These are phyloP conservation scores for Scopulariopsis brevicaulis DNA, from an alignment of 2,329 filamentous ascomycete species.

Conservation along the genomic window DNA sequence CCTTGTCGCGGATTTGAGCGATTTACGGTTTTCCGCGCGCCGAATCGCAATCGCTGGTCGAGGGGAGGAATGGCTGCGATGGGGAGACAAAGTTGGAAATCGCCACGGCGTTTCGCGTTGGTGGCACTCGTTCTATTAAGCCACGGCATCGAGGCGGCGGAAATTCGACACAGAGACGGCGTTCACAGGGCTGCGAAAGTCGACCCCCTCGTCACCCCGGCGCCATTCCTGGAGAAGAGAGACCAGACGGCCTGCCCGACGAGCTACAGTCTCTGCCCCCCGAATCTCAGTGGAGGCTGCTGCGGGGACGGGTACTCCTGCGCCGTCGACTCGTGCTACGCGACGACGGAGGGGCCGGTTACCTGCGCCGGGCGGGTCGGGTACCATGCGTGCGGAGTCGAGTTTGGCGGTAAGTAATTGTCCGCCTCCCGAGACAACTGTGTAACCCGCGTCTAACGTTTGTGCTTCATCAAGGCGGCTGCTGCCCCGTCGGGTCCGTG, in stretches of 20 bases:
- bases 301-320: conserved; percentile 37
- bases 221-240: neutral
- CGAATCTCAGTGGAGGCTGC: conserved; percentile 30
- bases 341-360: conserved; percentile 29
- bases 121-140: neutral
- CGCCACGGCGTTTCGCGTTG: neutral
- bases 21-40: neutral
- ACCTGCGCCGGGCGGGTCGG: conserved; percentile 22
- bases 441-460: neutral
- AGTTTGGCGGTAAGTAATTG: conserved; percentile 19
- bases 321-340: conserved; percentile 32
- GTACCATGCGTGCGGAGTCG: conserved; percentile 27
- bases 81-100: neutral
- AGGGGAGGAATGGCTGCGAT: neutral
- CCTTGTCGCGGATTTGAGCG: no score
- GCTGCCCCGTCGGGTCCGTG: conserved; percentile 31
- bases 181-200: neutral
- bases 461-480: conserved; percentile 21
- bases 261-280: conserved; percentile 18
- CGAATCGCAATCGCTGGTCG: conserved; percentile 8
- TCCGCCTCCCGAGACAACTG: neutral
- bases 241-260: conserved; percentile 1
- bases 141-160: neutral
- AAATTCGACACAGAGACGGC: conserved; percentile 2
- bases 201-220: neutral